Evolutionary conservation across 2,329 filamentous ascomycete species (phyloP).

Genomic region (Colletotrichum tropicale): DNA sequence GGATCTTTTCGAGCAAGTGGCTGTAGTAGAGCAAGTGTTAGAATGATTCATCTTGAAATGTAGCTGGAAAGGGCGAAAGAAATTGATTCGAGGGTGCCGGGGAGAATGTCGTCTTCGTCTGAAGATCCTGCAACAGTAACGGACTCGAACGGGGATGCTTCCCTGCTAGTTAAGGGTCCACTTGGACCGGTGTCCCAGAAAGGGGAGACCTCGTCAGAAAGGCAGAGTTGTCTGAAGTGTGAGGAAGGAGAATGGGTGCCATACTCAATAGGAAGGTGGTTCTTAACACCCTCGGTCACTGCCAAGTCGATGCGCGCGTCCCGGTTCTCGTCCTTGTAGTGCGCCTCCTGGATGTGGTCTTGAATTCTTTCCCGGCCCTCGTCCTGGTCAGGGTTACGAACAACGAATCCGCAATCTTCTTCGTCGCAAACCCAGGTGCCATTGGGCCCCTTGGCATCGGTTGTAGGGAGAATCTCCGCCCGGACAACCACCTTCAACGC

Average conservation of each 20-base stretch:
- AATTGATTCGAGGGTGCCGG: neutral
- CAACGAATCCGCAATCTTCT: conserved; percentile 66
- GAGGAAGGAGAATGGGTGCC: conserved; percentile 39
- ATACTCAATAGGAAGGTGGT: conserved; percentile 63
- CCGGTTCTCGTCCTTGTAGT: conserved; percentile 53
- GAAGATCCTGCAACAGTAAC: neutral
- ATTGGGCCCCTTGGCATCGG: conserved; percentile 57
- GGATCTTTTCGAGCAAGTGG: conserved; percentile 62
- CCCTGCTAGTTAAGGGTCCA: neutral
- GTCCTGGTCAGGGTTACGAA: conserved; percentile 64
- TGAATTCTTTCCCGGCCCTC: conserved; percentile 61
- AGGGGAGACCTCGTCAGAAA: conserved; percentile 9
- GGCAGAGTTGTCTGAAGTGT: conserved; percentile 31
- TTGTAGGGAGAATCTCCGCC: conserved; percentile 54
- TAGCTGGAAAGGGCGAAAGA: neutral
- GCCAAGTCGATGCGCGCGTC: conserved; percentile 55
- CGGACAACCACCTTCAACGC: conserved; percentile 50
- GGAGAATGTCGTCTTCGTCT: neutral
- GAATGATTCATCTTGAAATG: conserved; percentile 31
- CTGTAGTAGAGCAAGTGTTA: conserved; percentile 39
- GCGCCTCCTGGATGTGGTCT: conserved; percentile 61
- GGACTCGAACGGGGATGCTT: conserved; percentile 3
- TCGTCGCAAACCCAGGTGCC: conserved; percentile 72
- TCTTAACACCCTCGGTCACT: conserved; percentile 59
- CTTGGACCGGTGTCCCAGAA: conserved; percentile 13